Evolutionary conservation across 208 protist species (phyloP).

Genomic region (Chromosphaera perkinsii): DNA sequence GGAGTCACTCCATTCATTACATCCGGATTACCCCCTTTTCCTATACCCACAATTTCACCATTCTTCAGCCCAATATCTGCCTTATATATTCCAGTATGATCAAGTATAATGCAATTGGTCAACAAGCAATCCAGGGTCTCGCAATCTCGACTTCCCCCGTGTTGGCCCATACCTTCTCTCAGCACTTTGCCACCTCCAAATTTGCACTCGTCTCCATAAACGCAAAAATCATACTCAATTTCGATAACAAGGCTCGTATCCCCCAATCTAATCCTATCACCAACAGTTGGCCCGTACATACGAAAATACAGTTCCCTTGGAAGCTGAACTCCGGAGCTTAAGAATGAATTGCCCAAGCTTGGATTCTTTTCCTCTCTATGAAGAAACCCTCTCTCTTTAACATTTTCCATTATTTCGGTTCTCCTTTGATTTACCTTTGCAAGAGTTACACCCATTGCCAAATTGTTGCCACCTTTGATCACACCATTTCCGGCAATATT

Average conservation of each 20-base stretch:
- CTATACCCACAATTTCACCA: constrained; percentile 43
- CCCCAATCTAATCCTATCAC: constrained; percentile 42
- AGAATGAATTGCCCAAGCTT: neutral
- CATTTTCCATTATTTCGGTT: constrained; percentile 22
- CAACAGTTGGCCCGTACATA: constrained; percentile 48
- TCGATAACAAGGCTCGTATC: constrained; percentile 40
- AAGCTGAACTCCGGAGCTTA: constrained; percentile 14
- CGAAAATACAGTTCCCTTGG: constrained; percentile 29
- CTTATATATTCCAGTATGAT: constrained; percentile 47
- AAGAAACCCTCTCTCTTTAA: constrained; percentile 13
- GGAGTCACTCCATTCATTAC: constrained; percentile 25
- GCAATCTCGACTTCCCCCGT: constrained; percentile 8
- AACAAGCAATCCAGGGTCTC: constrained; percentile 49
- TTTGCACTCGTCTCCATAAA: constrained; percentile 56
- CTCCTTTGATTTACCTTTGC: constrained; percentile 13
- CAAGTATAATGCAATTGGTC: constrained; percentile 53
- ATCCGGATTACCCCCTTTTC: constrained; percentile 57
- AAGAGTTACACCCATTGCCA: constrained; percentile 23
- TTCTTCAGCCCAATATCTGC: constrained; percentile 47
- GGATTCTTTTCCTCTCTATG: constrained; percentile 23
- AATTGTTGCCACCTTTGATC: constrained; percentile 39
- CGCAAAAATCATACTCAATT: constrained; percentile 44
- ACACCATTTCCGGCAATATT: constrained; percentile 37
- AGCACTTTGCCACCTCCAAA: constrained; percentile 55
- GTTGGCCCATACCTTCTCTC: constrained; percentile 51